These are phyloP conservation scores for Triangularia verruculosa DNA, from an alignment of 2,329 filamentous ascomycete genomes.

Conservation along the genomic window DNA sequence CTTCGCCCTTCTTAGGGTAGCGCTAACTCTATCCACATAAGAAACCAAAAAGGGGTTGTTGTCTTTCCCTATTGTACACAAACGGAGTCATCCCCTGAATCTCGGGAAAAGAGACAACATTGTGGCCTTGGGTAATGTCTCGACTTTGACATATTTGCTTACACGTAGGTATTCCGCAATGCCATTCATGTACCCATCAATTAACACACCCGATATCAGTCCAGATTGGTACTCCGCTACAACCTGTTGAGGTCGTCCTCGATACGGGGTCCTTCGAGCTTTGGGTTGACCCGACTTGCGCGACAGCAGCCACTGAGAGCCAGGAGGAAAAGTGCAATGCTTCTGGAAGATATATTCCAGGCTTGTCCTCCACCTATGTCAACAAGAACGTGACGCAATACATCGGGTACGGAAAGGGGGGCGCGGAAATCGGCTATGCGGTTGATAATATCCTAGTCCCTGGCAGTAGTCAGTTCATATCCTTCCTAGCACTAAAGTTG, in stretches of 20 bases:
- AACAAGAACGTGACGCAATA: slow-evolving; percentile 25
- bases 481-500: background rate
- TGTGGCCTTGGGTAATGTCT: slow-evolving; percentile 5
- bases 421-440: slow-evolving; percentile 46
- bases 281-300: slow-evolving; percentile 59
- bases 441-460: slow-evolving; percentile 43
- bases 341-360: slow-evolving; percentile 42
- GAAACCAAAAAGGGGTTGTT: background rate
- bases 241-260: slow-evolving; percentile 50
- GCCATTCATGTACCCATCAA: background rate
- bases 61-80: slow-evolving; percentile 37
- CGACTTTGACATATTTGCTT: slow-evolving; percentile 18
- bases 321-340: slow-evolving; percentile 44
- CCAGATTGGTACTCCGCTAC: slow-evolving; percentile 50
- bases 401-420: slow-evolving; percentile 49
- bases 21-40: background rate
- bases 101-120: slow-evolving; percentile 31
- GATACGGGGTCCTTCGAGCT: slow-evolving; percentile 59
- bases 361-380: slow-evolving; percentile 37
- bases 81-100: slow-evolving; percentile 27
- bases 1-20: background rate
- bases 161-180: background rate
- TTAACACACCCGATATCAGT: slow-evolving; percentile 31
- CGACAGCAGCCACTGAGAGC: slow-evolving; percentile 36
- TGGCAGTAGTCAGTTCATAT: slow-evolving; percentile 29